Conservation (phyloP, 2,329 filamentous ascomycete species). For the Aspergillus aculeatinus region DNA sequence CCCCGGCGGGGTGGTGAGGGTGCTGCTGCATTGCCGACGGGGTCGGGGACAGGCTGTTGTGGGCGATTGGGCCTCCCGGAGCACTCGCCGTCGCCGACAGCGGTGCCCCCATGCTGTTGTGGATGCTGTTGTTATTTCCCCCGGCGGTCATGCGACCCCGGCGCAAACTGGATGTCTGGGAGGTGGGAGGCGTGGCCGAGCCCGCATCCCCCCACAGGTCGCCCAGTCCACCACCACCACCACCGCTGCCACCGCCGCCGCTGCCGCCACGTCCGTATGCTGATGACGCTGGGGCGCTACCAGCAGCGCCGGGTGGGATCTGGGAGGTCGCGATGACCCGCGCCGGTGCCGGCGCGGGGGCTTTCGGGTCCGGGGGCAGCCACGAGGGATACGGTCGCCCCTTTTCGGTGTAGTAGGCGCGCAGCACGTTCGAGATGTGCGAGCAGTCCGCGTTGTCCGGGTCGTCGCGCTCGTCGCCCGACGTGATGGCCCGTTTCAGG, state of each 20-base stretch:
- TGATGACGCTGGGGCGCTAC: slow-evolving; percentile 31
- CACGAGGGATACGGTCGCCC: slow-evolving; percentile 76
- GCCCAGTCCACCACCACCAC: slow-evolving; percentile 47
- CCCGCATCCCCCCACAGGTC: slow-evolving; percentile 58
- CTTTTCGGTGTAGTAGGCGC: slow-evolving; percentile 90
- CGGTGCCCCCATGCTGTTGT: slow-evolving; percentile 18
- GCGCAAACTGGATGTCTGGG: slow-evolving; percentile 42
- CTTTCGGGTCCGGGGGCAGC: slow-evolving; percentile 88
- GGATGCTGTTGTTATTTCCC: slow-evolving; percentile 5
- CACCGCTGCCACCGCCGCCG: slow-evolving; percentile 25
- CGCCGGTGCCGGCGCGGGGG: slow-evolving; percentile 53
- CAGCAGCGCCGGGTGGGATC: slow-evolving; percentile 47
- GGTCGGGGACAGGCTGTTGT: slow-evolving; percentile 27
- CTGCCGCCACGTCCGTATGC: slow-evolving; percentile 28
- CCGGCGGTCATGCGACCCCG: slow-evolving; percentile 30
- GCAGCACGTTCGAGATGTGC: slow-evolving; percentile 88
- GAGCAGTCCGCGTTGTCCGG: slow-evolving; percentile 73
- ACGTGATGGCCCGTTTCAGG: slow-evolving; percentile 50
- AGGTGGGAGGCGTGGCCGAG: slow-evolving; percentile 27
- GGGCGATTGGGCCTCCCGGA: slow-evolving; percentile 19
- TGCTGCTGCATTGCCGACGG: slow-evolving; percentile 19
- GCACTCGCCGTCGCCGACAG: slow-evolving; percentile 24
- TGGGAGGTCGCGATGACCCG: slow-evolving; percentile 52
- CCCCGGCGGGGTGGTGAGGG: slow-evolving; percentile 30
- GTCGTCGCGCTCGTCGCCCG: slow-evolving; percentile 44